Conservation (phyloP, 257 asterid species). For the Solanum dulcamara region DNA sequence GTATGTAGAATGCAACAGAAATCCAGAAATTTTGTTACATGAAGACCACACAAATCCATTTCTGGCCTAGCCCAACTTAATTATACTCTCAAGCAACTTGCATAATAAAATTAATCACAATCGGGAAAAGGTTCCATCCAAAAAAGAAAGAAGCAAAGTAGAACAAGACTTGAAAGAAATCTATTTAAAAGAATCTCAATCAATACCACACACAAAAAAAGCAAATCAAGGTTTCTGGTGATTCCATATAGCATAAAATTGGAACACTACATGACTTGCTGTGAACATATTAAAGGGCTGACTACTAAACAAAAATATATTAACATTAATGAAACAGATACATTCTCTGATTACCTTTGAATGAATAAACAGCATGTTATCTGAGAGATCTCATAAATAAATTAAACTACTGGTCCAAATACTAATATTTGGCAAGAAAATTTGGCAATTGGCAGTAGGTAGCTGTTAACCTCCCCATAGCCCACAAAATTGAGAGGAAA, state of each 20-base stretch:
- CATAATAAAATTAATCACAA: neutral
- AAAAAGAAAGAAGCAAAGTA: neutral
- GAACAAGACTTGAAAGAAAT: neutral
- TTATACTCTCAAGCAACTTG: neutral
- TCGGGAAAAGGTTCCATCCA: neutral
- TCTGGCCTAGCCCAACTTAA: neutral
- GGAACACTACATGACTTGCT: neutral
- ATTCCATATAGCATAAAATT: neutral
- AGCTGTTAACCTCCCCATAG: neutral
- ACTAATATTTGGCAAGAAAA: neutral
- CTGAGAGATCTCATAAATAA: neutral
- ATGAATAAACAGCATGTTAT: neutral
- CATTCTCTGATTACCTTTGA: neutral
- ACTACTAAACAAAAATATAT: neutral
- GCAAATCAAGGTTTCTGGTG: neutral
- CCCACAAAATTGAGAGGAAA: slow-evolving; percentile 7
- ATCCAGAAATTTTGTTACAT: neutral
- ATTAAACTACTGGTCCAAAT: neutral
- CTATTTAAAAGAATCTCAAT: neutral
- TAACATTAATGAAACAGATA: neutral
- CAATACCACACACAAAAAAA: neutral
- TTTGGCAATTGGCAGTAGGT: neutral
- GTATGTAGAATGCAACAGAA: neutral
- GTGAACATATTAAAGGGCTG: neutral
- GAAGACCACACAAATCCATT: neutral